Evolutionary conservation across 768 basidiomycete species (phyloP).

Genomic region (Tylopilus rubrobrunneus): DNA sequence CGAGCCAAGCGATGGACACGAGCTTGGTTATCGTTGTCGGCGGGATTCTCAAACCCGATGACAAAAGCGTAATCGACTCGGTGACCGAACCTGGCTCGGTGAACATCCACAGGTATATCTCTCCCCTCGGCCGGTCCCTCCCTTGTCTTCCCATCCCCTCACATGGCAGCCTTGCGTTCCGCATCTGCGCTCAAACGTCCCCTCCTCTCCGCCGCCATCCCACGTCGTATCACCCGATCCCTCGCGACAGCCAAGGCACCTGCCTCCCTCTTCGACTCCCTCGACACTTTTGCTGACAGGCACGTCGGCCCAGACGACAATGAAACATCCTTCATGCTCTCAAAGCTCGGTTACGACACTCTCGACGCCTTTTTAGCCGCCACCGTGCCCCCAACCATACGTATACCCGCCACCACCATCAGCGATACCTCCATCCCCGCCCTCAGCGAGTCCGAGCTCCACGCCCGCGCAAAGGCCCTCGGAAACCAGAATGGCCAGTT

Average conservation of each 20-base stretch:
- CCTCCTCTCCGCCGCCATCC: conserved; percentile 11
- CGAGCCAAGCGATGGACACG: conserved; percentile 1
- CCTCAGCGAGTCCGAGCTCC: conserved; percentile 83
- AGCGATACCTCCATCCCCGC: conserved; percentile 67
- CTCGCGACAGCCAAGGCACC: conserved; percentile 62
- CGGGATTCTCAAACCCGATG: conserved; percentile 10
- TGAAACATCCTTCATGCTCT: conserved; percentile 83
- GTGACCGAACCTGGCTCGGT: conserved; percentile 39
- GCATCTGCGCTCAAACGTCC: conserved; percentile 24
- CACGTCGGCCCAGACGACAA: conserved; percentile 88
- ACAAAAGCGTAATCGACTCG: conserved; percentile 35
- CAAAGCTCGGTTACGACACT: conserved; percentile 74
- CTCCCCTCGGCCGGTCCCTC: conserved; percentile 11
- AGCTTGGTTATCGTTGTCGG: conserved; percentile 1
- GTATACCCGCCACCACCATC: conserved; percentile 58
- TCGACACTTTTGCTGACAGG: conserved; percentile 87
- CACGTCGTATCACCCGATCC: conserved; percentile 31
- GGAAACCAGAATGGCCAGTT: conserved; percentile 77
- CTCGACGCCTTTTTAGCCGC: conserved; percentile 86
- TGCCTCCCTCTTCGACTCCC: conserved; percentile 68
- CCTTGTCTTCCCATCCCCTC: conserved; percentile 18
- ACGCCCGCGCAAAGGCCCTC: conserved; percentile 67
- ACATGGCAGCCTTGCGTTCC: conserved; percentile 29
- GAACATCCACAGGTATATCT: conserved; percentile 30
- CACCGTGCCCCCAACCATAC: conserved; percentile 78